Percentiles rank a stretch among this genome's conserved stretches.
Conservation (phyloP, 805 yeast species). For the Vanderwaltozyma verrucispora region DNA sequence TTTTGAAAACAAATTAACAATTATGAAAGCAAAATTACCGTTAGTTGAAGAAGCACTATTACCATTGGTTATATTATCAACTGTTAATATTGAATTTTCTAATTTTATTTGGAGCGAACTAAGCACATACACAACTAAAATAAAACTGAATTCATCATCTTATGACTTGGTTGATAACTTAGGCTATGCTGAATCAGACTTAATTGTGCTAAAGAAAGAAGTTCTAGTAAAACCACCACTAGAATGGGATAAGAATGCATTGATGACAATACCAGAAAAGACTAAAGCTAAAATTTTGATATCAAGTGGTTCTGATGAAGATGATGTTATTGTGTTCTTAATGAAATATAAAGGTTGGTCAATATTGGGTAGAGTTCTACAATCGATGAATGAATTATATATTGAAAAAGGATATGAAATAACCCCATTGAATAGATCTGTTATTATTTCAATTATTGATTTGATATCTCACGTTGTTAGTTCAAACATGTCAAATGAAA, state of each 20-base stretch:
- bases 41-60: slow-evolving; percentile 36
- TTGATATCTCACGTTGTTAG: slow-evolving; percentile 39
- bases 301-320: slow-evolving; percentile 4
- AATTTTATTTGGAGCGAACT: slow-evolving; percentile 48
- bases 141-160: slow-evolving; percentile 31
- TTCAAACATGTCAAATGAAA: slow-evolving; percentile 28
- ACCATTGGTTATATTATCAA: slow-evolving; percentile 50
- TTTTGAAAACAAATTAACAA: slow-evolving; percentile 25
- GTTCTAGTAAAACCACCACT: slow-evolving; percentile 48
- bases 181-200: slow-evolving; percentile 22
- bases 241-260: slow-evolving; percentile 36
- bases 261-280: slow-evolving; percentile 38
- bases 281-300: slow-evolving; percentile 60
- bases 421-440: slow-evolving; percentile 26
- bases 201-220: slow-evolving; percentile 39
- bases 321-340: slow-evolving; percentile 47
- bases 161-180: slow-evolving; percentile 34
- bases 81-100: slow-evolving; percentile 60
- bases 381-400: slow-evolving; percentile 36
- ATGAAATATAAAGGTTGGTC: slow-evolving; percentile 83
- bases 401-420: slow-evolving; percentile 26
- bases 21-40: slow-evolving; percentile 72
- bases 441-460: slow-evolving; percentile 40
- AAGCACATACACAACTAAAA: slow-evolving; percentile 48
- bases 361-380: slow-evolving; percentile 64